Base-by-base conservation (phyloP, 2,329 filamentous ascomycete species). In the Colletotrichum lupini region DNA sequence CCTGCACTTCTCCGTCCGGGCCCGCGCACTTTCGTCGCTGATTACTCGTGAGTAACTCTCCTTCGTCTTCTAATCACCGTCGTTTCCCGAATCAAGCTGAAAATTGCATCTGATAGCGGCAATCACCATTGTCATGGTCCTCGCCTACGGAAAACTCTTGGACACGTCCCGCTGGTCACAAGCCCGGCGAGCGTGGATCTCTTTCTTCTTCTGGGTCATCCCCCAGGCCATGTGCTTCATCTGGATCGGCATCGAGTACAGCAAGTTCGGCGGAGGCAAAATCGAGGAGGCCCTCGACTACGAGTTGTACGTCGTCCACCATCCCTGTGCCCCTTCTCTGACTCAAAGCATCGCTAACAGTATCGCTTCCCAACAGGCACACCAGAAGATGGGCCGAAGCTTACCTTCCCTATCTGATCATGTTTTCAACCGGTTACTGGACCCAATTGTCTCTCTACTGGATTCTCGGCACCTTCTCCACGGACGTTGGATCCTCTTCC, bases 401-500 rank as follows among this genome's bases (percentile, higher is more conserved):
- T 11, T 72, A 72, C 30, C 11, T 72, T 1, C 68, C 68, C 3
- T 72, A 72, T 1, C 68, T 72, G 1, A 37, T 72, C 58, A 72
- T 58, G 26, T 72, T 72, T 22, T 26, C 57, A 12, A 72, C 69
- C 12, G 58, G 58, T 6, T 72, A 72, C 64, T 68, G 57, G 69
- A 62, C 57, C 2, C 69, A 68, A 52, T 22, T 72, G 52, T 72
- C 69, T 0, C 80, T 83, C 5, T 83, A 83, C 76, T 83, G 81
- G 81, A 81, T 83, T 24, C 75, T 83, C 16, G 81, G 80, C 35
- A 81, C 78, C 4, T 81, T 83, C 26, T 80, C 81, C 2, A 80
- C 78, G 0, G 81, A 83, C 26, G 77, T 82, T 1, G 78, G 80
- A 52, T 76, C 77, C 5, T 79, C 77, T 5, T 76, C 80, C 6